phyloP scores from a whole-genome alignment of 2,329 filamentous ascomycete species.

The Verticillium tricorpus region DNA sequence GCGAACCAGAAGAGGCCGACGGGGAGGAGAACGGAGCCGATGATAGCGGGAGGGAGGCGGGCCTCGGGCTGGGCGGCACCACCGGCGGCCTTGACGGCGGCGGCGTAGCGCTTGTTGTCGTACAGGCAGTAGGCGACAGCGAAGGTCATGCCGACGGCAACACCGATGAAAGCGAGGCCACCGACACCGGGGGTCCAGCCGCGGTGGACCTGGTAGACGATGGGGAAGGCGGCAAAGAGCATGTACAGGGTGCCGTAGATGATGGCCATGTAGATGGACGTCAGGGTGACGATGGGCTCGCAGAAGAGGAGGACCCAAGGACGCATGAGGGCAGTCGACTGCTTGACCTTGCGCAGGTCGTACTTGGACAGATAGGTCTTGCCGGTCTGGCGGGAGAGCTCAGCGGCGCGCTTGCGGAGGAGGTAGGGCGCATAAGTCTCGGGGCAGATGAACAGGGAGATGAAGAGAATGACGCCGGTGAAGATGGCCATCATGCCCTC shows the following conservation, averaged over 20 bases:
- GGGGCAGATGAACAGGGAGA: conserved; percentile 41
- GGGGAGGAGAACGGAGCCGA: conserved; percentile 56
- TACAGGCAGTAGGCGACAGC: conserved; percentile 48
- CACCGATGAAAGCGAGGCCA: conserved; percentile 59
- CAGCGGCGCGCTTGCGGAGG: conserved; percentile 46
- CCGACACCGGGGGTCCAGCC: conserved; percentile 56
- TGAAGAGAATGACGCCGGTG: conserved; percentile 53
- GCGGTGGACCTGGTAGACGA: conserved; percentile 56
- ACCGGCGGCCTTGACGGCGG: conserved; percentile 36
- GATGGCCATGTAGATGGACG: conserved; percentile 60
- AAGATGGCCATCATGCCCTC: conserved; percentile 59
- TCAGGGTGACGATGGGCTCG: conserved; percentile 62
- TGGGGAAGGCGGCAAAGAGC: conserved; percentile 50
- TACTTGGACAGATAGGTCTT: conserved; percentile 50
- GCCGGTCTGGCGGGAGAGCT: conserved; percentile 46
- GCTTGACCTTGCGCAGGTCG: conserved; percentile 37
- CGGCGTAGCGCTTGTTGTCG: conserved; percentile 50
- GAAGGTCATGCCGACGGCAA: conserved; percentile 58
- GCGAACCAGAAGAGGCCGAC: conserved; percentile 62
- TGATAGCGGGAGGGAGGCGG: conserved; percentile 53
- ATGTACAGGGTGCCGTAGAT: conserved; percentile 52
- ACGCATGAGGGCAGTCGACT: conserved; percentile 48
- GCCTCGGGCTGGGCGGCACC: conserved; percentile 60
- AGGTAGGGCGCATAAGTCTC: conserved; percentile 58
- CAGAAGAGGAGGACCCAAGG: conserved; percentile 62